phyloP scores from a whole-genome alignment of 164 flowering plant species.

The Annona squamosa region DNA sequence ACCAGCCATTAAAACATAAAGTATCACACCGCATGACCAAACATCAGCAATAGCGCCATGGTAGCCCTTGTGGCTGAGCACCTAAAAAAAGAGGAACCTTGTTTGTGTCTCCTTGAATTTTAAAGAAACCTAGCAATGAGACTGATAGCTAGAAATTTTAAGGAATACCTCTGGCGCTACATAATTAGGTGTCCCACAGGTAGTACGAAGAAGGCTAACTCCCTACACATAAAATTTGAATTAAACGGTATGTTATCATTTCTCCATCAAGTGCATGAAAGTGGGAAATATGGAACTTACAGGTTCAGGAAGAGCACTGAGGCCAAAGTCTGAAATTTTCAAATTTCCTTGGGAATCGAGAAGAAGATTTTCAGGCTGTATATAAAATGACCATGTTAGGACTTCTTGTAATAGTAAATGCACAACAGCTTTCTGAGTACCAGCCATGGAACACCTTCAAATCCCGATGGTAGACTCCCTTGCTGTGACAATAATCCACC shows the following conservation, averaged over 20 bases:
- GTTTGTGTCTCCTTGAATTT: background rate
- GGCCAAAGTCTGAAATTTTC: constrained; percentile 96
- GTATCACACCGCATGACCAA: constrained; percentile 98
- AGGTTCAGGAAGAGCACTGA: constrained; percentile 77
- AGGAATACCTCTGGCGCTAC: constrained; percentile 94
- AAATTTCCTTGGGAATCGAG: constrained; percentile 89
- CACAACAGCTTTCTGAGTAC: constrained; percentile 9
- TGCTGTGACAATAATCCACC: constrained; percentile 93
- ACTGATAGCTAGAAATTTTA: background rate
- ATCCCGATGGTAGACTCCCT: constrained; percentile 96
- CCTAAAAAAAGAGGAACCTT: constrained; percentile 33
- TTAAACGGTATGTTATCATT: background rate
- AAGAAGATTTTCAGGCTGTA: constrained; percentile 97
- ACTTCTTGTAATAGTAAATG: constrained; percentile 5
- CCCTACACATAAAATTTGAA: constrained; percentile 39
- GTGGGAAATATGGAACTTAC: constrained; percentile 32
- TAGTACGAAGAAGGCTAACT: constrained; percentile 74
- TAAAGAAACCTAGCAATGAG: background rate
- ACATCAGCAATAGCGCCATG: constrained; percentile 93
- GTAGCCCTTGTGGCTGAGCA: constrained; percentile 92
- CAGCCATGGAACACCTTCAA: constrained; percentile 56
- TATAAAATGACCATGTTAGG: constrained; percentile 14
- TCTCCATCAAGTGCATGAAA: constrained; percentile 4
- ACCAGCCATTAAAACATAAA: constrained; percentile 92
- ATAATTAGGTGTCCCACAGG: constrained; percentile 99